Evolutionary conservation across 2,329 filamentous ascomycete genomes (phyloP).

Genomic region (Hymenoscyphus salicellus): DNA sequence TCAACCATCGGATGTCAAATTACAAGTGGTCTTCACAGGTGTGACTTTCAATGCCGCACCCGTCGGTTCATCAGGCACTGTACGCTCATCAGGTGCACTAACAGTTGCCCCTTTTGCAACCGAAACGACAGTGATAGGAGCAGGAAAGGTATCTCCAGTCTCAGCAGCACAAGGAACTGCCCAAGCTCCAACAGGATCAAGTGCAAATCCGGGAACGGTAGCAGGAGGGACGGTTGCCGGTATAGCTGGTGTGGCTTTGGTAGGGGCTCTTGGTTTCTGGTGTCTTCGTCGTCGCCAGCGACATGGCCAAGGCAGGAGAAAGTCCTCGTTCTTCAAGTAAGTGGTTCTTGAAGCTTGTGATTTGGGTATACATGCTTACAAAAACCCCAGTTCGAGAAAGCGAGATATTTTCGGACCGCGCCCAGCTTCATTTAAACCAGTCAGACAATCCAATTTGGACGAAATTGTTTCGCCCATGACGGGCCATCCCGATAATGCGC

Average conservation of each 20-base stretch:
- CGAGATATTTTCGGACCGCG: conserved; percentile 8
- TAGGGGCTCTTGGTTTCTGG: conserved; percentile 23
- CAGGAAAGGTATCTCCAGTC: conserved; percentile 9
- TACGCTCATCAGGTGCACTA: conserved; percentile 8
- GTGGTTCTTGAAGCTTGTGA: neutral
- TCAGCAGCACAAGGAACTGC: conserved; percentile 9
- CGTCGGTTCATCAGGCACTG: conserved; percentile 9
- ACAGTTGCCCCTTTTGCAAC: conserved; percentile 9
- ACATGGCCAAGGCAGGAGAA: conserved; percentile 9
- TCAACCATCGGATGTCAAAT: conserved; percentile 26
- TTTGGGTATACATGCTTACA: neutral
- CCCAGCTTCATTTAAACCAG: conserved; percentile 7
- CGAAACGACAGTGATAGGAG: conserved; percentile 3
- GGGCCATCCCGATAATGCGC: conserved; percentile 9
- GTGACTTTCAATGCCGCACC: conserved; percentile 25
- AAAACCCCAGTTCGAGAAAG: neutral
- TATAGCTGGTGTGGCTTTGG: conserved; percentile 21
- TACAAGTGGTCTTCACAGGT: conserved; percentile 33
- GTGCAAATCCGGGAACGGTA: conserved; percentile 21
- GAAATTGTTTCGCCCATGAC: conserved; percentile 15
- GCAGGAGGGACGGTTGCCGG: conserved; percentile 25
- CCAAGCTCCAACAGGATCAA: conserved; percentile 9
- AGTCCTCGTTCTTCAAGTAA: conserved; percentile 21
- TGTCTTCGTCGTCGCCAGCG: conserved; percentile 18
- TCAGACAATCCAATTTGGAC: conserved; percentile 4